Percentiles rank a stretch among this genome's conserved stretches.
Conservation (phyloP, 805 yeast genomes). For the Candida coleopterorum region DNA sequence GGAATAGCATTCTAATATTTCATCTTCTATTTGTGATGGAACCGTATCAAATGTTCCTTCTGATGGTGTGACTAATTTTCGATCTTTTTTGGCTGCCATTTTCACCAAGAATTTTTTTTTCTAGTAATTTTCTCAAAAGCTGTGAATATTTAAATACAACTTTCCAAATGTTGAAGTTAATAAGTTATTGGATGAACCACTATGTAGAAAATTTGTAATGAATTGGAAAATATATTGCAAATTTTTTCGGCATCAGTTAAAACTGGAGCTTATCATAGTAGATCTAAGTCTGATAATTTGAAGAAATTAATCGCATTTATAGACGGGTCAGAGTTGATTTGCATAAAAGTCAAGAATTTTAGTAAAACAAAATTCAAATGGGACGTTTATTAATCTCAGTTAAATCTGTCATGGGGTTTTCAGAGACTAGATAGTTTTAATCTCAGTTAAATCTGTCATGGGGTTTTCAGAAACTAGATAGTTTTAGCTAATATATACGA, state of each 20-base stretch:
- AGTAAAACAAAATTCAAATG: too few relatives aligned
- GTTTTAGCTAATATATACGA: too few relatives aligned
- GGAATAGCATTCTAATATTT: slow-evolving; percentile 30
- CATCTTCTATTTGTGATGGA: slow-evolving; percentile 25
- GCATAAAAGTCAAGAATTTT: too few relatives aligned
- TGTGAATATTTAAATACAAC: too few relatives aligned
- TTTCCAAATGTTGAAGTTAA: slow-evolving; percentile 31
- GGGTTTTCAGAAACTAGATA: too few relatives aligned
- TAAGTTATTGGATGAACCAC: slow-evolving; percentile 25
- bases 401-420: too few relatives aligned
- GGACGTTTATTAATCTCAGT: too few relatives aligned
- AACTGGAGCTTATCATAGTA: slow-evolving; percentile 33
- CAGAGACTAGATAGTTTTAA: too few relatives aligned
- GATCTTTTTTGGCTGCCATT: slow-evolving; percentile 2
- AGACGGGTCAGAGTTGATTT: slow-evolving; percentile 9
- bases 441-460: too few relatives aligned
- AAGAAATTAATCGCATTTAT: slow-evolving; percentile 11
- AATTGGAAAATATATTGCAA: slow-evolving; percentile 45
- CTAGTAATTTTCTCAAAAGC: too few relatives aligned
- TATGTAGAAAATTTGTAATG: slow-evolving; percentile 38
- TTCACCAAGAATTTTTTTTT: background rate
- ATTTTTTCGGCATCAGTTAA: slow-evolving; percentile 31
- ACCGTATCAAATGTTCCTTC: slow-evolving; percentile 13
- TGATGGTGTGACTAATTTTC: slow-evolving; percentile 1
- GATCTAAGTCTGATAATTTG: too few relatives aligned